A percentile compares a stretch with the other conserved stretches of the same genome.
These are phyloP conservation scores for Cnidoscolus chayamansa DNA, from an alignment of 441 rosid genomes.

Conservation along the genomic window DNA sequence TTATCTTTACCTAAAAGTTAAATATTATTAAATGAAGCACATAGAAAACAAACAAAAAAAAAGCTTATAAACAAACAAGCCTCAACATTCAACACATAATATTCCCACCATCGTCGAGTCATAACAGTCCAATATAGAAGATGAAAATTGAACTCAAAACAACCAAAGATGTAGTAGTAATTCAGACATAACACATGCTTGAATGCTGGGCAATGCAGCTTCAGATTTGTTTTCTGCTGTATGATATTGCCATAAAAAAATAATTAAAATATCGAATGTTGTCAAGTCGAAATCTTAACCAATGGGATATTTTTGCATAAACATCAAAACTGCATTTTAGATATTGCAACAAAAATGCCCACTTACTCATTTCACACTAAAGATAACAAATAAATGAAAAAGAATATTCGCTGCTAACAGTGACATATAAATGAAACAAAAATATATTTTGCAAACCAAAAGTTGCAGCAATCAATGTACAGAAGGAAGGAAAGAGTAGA, in stretches of 20 bases:
- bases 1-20: too few relatives aligned
- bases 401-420: slow-evolving; percentile 5
- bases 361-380: slow-evolving; percentile 16
- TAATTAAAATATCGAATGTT: background rate
- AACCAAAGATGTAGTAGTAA: background rate
- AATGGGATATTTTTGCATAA: background rate
- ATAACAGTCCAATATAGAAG: background rate
- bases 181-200: too few relatives aligned
- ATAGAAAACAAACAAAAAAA: too few relatives aligned
- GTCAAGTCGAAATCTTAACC: background rate
- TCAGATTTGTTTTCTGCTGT: too few relatives aligned
- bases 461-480: slow-evolving; percentile 31
- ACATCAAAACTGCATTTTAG: background rate
- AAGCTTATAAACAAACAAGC: too few relatives aligned
- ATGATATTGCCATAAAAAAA: background rate
- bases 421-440: slow-evolving; percentile 27
- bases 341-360: background rate
- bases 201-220: background rate
- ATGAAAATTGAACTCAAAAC: background rate
- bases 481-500: background rate
- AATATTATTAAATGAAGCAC: too few relatives aligned
- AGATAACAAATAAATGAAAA: slow-evolving; percentile 21
- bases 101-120: too few relatives aligned
- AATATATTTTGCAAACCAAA: slow-evolving; percentile 27
- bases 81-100: too few relatives aligned